Conservation (phyloP, 139 green algal genomes). For the Nannochloris sp. region DNA sequence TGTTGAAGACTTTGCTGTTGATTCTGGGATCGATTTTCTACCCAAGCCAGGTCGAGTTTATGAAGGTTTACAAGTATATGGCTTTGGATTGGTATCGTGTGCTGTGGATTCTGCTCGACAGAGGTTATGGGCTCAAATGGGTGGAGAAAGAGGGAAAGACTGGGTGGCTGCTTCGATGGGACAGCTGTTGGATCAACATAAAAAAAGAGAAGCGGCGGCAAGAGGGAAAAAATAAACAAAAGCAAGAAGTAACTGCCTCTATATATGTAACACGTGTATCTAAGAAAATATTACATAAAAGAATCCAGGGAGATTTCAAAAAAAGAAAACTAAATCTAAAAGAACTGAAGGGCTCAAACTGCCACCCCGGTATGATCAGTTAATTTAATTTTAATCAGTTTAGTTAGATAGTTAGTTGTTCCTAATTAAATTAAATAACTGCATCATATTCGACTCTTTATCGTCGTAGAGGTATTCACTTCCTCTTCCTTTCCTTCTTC, state of each 20-base stretch:
- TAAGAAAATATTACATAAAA: no score
- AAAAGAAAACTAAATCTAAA: no score
- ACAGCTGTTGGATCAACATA: conserved; percentile 47
- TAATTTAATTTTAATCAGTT: conserved; percentile 6
- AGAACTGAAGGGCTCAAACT: no score
- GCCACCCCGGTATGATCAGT: no score
- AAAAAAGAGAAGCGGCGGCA: neutral
- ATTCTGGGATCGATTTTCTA: conserved; percentile 81
- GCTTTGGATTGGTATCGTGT: conserved; percentile 80
- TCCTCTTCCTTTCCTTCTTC: no score
- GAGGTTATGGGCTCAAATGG: conserved; percentile 63
- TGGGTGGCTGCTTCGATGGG: conserved; percentile 81
- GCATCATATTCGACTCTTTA: no score
- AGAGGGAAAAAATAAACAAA: neutral
- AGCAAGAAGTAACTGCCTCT: neutral
- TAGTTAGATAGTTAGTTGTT: no score
- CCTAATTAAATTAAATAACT: no score
- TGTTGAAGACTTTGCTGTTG: conserved; percentile 69
- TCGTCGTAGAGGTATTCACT: no score
- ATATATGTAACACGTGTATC: no score
- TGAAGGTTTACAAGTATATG: conserved; percentile 86
- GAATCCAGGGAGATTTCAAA: no score
- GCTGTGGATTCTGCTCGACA: conserved; percentile 65
- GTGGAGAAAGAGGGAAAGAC: conserved; percentile 11
- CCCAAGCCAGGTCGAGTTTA: conserved; percentile 75